phyloP scores from a whole-genome alignment of 2,329 filamentous ascomycete genomes.

The Grosmannia serpens region DNA sequence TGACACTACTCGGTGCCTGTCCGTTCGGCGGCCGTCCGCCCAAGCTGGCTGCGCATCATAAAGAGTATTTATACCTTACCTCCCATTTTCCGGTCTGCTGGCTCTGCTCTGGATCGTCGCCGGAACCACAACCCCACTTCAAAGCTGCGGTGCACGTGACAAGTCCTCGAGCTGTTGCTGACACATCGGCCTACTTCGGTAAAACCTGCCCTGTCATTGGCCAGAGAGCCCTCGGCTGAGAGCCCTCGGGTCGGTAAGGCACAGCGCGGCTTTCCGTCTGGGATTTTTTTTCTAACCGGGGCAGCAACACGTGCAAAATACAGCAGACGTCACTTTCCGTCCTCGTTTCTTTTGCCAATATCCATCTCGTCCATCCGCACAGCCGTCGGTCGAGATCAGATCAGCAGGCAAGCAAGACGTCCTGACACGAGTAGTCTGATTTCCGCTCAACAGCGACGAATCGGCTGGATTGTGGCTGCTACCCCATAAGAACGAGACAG shows the following conservation, averaged over 20 bases:
- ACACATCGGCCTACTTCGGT: constrained; percentile 7
- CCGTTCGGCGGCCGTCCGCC: neutral
- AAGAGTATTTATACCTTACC: neutral
- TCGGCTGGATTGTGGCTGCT: neutral
- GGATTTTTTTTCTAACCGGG: neutral
- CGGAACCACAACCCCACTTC: neutral
- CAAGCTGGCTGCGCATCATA: neutral
- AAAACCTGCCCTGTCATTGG: constrained; percentile 11
- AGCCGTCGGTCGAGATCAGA: neutral
- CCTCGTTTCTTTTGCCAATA: neutral
- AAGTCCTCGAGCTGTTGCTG: neutral
- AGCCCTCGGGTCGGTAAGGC: constrained; percentile 3
- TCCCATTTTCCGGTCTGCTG: neutral
- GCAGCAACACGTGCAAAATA: neutral
- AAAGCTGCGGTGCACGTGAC: neutral
- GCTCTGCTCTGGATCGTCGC: neutral
- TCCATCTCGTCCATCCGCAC: neutral
- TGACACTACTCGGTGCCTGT: neutral
- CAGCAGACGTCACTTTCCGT: neutral
- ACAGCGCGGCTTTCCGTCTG: neutral
- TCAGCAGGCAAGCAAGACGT: too few species aligned
- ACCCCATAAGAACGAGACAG: neutral
- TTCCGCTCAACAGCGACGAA: too few species aligned
- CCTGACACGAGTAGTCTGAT: too few species aligned
- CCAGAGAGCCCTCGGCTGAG: constrained; percentile 3